Evolutionary conservation across 2,329 filamentous ascomycete species (phyloP).

Genomic region (Cadophora luteo-olivacea): DNA sequence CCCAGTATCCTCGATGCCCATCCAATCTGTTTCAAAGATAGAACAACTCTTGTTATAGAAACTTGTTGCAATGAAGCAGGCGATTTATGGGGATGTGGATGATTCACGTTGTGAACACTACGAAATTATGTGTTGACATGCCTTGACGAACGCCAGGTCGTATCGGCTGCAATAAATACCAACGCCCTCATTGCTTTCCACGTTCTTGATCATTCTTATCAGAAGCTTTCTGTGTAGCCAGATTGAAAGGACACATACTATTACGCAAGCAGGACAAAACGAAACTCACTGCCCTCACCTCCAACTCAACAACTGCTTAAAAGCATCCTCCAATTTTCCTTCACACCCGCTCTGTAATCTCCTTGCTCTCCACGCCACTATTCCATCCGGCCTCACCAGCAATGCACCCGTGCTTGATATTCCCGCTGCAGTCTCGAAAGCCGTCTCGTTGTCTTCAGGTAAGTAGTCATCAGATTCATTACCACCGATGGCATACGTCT

Average conservation of each 20-base stretch:
- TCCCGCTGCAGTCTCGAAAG: slow-evolving; percentile 39
- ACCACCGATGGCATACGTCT: slow-evolving; percentile 30
- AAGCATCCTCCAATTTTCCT: slow-evolving; percentile 19
- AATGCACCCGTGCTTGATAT: slow-evolving; percentile 43
- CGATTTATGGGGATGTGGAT: too few relatives aligned
- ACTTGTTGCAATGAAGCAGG: too few relatives aligned
- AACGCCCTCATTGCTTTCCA: too few relatives aligned
- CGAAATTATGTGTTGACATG: too few relatives aligned
- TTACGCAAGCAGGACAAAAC: background rate
- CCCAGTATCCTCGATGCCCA: too few relatives aligned
- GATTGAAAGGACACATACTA: too few relatives aligned
- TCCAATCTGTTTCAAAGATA: too few relatives aligned
- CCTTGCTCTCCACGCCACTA: slow-evolving; percentile 44
- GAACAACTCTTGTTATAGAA: too few relatives aligned
- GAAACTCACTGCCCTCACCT: background rate
- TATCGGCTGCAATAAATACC: too few relatives aligned
- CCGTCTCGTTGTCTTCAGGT: slow-evolving; percentile 21
- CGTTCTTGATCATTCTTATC: too few relatives aligned
- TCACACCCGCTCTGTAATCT: slow-evolving; percentile 14
- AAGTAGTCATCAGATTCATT: slow-evolving; percentile 17
- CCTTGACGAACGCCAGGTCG: too few relatives aligned
- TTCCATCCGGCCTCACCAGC: slow-evolving; percentile 47
- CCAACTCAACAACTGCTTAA: background rate
- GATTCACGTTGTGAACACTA: too few relatives aligned
- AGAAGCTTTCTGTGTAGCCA: background rate